Evolutionary conservation across 345 rosid species (phyloP).

Genomic region (Bruguiera gymnorhiza): DNA sequence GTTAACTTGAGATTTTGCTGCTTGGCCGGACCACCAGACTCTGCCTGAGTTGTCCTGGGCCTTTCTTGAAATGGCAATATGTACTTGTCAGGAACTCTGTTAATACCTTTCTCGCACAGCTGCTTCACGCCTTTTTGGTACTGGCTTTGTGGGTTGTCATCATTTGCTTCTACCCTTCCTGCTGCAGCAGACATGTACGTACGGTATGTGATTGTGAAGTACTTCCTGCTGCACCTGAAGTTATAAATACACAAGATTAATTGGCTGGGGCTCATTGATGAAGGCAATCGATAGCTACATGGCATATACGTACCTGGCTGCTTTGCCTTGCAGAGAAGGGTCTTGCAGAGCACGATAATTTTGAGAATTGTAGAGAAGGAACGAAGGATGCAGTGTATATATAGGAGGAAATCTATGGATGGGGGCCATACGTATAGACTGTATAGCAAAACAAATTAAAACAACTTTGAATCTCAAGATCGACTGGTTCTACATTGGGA

Average conservation of each 20-base stretch:
- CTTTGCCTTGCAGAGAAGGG: slow-evolving; percentile 11
- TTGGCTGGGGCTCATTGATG: too few species aligned
- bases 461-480: neutral
- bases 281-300: too few species aligned
- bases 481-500: slow-evolving; percentile 14
- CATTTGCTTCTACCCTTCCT: slow-evolving; percentile 32
- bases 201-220: neutral
- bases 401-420: neutral
- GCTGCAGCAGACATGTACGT: slow-evolving; percentile 51
- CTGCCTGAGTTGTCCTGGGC: slow-evolving; percentile 25
- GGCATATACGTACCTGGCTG: neutral
- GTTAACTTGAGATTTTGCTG: slow-evolving; percentile 51
- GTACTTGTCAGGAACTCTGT: slow-evolving; percentile 61
- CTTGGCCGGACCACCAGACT: slow-evolving; percentile 11
- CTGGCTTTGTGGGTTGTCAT: slow-evolving; percentile 18
- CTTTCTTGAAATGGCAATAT: slow-evolving; percentile 56
- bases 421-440: slow-evolving; percentile 7
- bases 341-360: neutral
- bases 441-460: neutral
- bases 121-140: slow-evolving; percentile 77
- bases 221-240: neutral
- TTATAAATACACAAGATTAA: too few species aligned
- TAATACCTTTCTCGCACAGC: slow-evolving; percentile 52
- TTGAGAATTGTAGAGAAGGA: neutral
- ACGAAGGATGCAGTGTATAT: neutral